phyloP scores from a whole-genome alignment of 345 rosid genomes.

The Cochlearia excelsa region DNA sequence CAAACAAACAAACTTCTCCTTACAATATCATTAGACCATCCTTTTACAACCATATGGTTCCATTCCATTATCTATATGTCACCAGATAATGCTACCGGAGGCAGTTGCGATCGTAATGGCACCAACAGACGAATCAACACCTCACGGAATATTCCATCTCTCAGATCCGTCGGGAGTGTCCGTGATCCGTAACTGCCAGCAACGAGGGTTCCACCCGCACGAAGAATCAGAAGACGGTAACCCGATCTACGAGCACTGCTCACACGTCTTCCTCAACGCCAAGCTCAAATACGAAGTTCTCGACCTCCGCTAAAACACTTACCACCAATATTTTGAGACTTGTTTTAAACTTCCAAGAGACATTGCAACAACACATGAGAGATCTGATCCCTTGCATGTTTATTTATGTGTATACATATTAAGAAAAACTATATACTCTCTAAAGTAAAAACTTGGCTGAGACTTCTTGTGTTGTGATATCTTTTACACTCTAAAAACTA shows the following conservation, averaged over 20 bases:
- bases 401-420: conserved; percentile 12
- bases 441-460: neutral
- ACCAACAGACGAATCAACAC: conserved; percentile 80
- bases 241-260: conserved; percentile 87
- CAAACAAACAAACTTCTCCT: neutral
- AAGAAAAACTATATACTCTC: neutral
- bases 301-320: conserved; percentile 68
- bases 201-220: conserved; percentile 97
- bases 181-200: conserved; percentile 83
- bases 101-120: conserved; percentile 97
- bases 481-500: neutral
- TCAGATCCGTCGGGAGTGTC: conserved; percentile 91
- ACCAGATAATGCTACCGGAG: conserved; percentile 87
- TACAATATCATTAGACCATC: neutral
- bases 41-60: neutral
- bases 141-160: conserved; percentile 93
- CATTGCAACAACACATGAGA: neutral
- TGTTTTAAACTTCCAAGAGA: neutral
- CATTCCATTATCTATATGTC: neutral
- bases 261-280: conserved; percentile 85
- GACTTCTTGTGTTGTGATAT: conserved; percentile 12
- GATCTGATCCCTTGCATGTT: conserved; percentile 10
- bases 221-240: conserved; percentile 81
- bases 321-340: neutral
- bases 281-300: conserved; percentile 62